phyloP scores from a whole-genome alignment of 768 basidiomycete species.

The Kwoniella europaea region DNA sequence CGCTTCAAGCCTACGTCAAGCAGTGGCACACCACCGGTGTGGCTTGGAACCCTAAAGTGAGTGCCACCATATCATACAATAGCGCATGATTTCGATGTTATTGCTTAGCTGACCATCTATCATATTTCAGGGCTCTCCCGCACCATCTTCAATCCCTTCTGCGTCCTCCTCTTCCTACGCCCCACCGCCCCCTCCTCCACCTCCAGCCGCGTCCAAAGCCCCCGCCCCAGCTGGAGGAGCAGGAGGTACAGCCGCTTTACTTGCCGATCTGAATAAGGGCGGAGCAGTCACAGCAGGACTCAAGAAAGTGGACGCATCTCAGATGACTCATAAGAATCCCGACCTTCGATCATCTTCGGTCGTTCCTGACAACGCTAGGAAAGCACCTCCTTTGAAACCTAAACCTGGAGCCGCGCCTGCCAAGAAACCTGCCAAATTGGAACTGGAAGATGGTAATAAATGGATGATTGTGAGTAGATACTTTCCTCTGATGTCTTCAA shows the following conservation, averaged over 20 bases:
- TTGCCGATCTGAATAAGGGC: constrained; percentile 87
- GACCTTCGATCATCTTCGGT: constrained; percentile 67
- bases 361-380: constrained; percentile 60
- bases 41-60: constrained; percentile 82
- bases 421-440: constrained; percentile 88
- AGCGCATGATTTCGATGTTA: neutral
- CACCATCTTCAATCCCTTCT: constrained; percentile 52
- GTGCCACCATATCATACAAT: constrained; percentile 26
- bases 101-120: neutral
- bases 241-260: constrained; percentile 70
- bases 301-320: constrained; percentile 90
- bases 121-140: constrained; percentile 44
- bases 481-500: neutral
- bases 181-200: constrained; percentile 60
- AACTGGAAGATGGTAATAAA: constrained; percentile 80
- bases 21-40: constrained; percentile 86
- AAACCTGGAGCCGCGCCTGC: constrained; percentile 73
- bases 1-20: constrained; percentile 78
- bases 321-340: constrained; percentile 99
- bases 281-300: constrained; percentile 86
- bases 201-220: constrained; percentile 39
- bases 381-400: constrained; percentile 63
- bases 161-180: constrained; percentile 56
- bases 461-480: constrained; percentile 77
- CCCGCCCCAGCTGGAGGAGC: constrained; percentile 59